A percentile compares a stretch with the other conserved stretches of the same genome.
phyloP scores from a whole-genome alignment of 2,329 filamentous ascomycete species.

The Penicillium oxalicum region DNA sequence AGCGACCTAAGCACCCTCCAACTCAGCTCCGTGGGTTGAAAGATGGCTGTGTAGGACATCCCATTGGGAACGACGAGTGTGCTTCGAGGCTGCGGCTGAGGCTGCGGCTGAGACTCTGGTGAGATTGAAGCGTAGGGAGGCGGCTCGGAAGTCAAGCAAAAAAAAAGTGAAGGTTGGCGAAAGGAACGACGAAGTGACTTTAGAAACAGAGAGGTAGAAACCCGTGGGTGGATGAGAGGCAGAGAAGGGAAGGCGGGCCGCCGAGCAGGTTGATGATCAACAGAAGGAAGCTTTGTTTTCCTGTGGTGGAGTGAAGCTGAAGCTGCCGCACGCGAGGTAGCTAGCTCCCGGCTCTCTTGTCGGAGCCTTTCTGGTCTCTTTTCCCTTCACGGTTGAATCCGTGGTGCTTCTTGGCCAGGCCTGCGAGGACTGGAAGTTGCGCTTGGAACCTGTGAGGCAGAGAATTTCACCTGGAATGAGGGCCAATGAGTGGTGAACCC shows the following conservation, averaged over 20 bases:
- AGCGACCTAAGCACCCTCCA: conserved; percentile 29
- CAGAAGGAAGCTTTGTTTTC: no score
- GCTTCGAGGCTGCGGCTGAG: neutral
- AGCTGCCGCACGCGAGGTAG: no score
- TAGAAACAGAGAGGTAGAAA: no score
- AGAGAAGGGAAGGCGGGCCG: no score
- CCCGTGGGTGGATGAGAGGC: no score
- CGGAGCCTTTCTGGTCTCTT: no score
- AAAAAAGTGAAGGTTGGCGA: neutral
- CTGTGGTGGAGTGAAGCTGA: no score
- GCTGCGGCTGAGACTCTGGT: no score
- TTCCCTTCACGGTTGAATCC: no score
- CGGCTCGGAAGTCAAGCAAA: neutral
- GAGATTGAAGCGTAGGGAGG: neutral
- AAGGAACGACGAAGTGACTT: no score
- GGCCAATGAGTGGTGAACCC: conserved; percentile 6
- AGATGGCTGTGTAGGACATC: conserved; percentile 28
- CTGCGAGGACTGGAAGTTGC: neutral
- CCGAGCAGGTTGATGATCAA: no score
- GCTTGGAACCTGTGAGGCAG: neutral
- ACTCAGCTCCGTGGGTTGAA: conserved; percentile 29
- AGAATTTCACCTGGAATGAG: conserved; percentile 13
- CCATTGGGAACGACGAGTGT: conserved; percentile 21
- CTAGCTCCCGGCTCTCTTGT: no score
- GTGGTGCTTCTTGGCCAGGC: neutral